Conservation (phyloP, 2,329 filamentous ascomycete species). For the Mycosphaerella sp. region DNA sequence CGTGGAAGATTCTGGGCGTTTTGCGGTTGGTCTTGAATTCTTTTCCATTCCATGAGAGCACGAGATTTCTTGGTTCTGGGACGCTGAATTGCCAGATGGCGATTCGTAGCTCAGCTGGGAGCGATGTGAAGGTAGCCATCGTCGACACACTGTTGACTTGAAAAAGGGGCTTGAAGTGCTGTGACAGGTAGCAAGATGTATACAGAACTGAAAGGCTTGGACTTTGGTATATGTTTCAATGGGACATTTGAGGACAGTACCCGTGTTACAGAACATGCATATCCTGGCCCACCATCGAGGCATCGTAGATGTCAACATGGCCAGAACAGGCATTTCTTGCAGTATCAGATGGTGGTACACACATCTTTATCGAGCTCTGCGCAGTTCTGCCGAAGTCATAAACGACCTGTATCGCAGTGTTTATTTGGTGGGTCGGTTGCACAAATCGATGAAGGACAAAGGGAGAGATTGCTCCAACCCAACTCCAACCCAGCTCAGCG, state of each 20-base stretch:
- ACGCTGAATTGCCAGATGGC: constrained; percentile 16
- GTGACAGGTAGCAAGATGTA: background rate
- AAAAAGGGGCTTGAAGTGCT: too few species aligned
- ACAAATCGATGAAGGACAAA: background rate
- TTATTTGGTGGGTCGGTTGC: constrained; percentile 4
- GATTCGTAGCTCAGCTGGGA: constrained; percentile 18
- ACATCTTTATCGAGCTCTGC: constrained; percentile 1
- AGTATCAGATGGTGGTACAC: background rate
- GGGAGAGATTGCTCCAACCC: too few species aligned
- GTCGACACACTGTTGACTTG: background rate
- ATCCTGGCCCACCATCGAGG: background rate
- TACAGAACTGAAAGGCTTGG: background rate
- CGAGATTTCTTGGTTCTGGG: constrained; percentile 13
- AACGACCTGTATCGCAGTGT: constrained; percentile 2
- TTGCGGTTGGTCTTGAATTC: constrained; percentile 11
- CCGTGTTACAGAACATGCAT: background rate
- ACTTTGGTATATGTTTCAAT: background rate
- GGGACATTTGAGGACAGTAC: background rate
- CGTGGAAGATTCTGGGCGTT: constrained; percentile 13
- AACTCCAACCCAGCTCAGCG: background rate
- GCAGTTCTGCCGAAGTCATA: constrained; percentile 3
- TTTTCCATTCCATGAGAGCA: constrained; percentile 13
- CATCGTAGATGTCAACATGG: background rate
- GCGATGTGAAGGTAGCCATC: constrained; percentile 15
- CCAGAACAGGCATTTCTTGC: background rate